Percentiles rank a stretch among this genome's conserved stretches.
Conservation (phyloP, 208 protist genomes). For the Trypanosomatidae sp. region DNA sequence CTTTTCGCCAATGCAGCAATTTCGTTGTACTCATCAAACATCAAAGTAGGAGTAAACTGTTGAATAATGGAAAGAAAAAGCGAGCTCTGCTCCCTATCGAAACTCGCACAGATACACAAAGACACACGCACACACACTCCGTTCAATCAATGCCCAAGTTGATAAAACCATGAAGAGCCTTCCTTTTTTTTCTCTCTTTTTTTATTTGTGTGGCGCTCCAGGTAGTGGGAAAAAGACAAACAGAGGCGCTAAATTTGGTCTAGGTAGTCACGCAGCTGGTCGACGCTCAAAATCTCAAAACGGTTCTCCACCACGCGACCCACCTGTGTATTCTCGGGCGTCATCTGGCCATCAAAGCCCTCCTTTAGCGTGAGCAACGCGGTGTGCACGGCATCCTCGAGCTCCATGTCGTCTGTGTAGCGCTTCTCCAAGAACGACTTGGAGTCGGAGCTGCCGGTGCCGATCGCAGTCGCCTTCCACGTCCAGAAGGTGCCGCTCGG, state of each 20-base stretch:
- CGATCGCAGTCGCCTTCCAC: slow-evolving; percentile 99
- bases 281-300: slow-evolving; percentile 80
- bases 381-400: slow-evolving; percentile 99
- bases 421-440: slow-evolving; percentile 99
- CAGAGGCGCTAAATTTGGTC: slow-evolving; percentile 93
- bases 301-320: slow-evolving; percentile 92
- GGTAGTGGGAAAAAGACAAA: too few species aligned
- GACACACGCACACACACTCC: too few species aligned
- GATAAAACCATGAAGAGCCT: too few species aligned
- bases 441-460: slow-evolving; percentile 96
- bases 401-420: slow-evolving; percentile 97
- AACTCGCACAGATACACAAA: too few species aligned
- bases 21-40: too few species aligned
- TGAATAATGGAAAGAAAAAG: too few species aligned
- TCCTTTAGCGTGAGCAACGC: slow-evolving; percentile 99
- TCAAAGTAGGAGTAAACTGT: too few species aligned
- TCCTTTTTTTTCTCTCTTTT: too few species aligned
- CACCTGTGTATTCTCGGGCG: slow-evolving; percentile 98
- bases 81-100: too few species aligned
- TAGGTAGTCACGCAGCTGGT: slow-evolving; percentile 86
- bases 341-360: slow-evolving; percentile 96
- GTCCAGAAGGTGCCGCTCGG: slow-evolving; percentile 99
- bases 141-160: too few species aligned
- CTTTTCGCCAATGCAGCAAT: too few species aligned
- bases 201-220: too few species aligned